Evolutionary conservation across 352 stramenopile species (phyloP).

Genomic region (Phytophthora cryptogea): DNA sequence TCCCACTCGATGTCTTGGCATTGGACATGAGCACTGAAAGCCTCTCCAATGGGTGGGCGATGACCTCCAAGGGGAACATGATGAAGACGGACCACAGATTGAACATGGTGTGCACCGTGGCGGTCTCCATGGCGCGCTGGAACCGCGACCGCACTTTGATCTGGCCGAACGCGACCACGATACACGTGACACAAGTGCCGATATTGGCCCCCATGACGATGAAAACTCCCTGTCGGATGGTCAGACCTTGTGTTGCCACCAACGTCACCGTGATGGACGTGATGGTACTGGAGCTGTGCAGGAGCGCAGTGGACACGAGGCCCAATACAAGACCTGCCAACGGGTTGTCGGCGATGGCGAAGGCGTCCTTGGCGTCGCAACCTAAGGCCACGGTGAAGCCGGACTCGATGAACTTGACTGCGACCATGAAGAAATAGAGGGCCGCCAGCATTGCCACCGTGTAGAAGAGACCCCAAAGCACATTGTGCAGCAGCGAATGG

Average conservation of each 20-base stretch:
- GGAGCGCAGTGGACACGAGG: constrained; percentile 60
- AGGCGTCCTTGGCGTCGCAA: constrained; percentile 58
- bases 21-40: constrained; percentile 45
- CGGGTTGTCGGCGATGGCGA: constrained; percentile 69
- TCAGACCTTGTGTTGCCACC: constrained; percentile 60
- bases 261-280: constrained; percentile 74
- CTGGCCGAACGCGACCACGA: constrained; percentile 88
- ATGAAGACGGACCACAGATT: constrained; percentile 83
- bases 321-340: constrained; percentile 74
- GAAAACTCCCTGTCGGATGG: constrained; percentile 80
- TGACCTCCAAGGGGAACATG: constrained; percentile 71
- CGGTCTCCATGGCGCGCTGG: constrained; percentile 58
- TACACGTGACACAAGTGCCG: constrained; percentile 87
- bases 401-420: constrained; percentile 72
- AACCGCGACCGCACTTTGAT: constrained; percentile 67
- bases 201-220: constrained; percentile 93
- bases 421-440: constrained; percentile 83
- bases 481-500: constrained; percentile 17
- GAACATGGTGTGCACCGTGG: constrained; percentile 69
- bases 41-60: constrained; percentile 54
- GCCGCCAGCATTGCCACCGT: constrained; percentile 38
- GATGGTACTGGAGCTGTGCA: constrained; percentile 74
- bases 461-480: constrained; percentile 34
- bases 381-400: constrained; percentile 67
- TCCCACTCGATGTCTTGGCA: constrained; percentile 29